These are phyloP conservation scores for Podospora sp. DNA, from an alignment of 495 filamentous ascomycete species.

Conservation along the genomic window DNA sequence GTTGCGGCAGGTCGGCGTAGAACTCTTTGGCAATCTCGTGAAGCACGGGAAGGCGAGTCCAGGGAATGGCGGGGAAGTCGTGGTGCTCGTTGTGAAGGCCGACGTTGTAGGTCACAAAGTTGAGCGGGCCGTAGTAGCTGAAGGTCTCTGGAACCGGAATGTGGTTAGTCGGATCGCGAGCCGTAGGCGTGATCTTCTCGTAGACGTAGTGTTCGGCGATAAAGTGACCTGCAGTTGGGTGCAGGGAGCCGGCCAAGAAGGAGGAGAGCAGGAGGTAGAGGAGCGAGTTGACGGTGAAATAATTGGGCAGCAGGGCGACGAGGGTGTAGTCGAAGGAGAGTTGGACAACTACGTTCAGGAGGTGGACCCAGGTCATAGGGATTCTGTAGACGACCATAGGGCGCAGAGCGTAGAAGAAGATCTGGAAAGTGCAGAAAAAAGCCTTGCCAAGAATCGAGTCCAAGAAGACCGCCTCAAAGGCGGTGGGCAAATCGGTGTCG, in stretches of 20 bases:
- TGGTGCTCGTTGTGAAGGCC: conserved; percentile 98
- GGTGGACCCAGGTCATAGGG: conserved; percentile 83
- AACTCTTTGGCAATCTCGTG: conserved; percentile 87
- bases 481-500: conserved; percentile 94
- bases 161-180: conserved; percentile 60
- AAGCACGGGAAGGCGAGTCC: conserved; percentile 78
- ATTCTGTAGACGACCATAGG: conserved; percentile 93
- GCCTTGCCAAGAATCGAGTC: conserved; percentile 97
- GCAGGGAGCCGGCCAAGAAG: conserved; percentile 90
- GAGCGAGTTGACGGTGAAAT: conserved; percentile 60
- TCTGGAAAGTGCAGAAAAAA: conserved; percentile 99
- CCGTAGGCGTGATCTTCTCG: conserved; percentile 61
- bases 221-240: conserved; percentile 96
- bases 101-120: conserved; percentile 94
- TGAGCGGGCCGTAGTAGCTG: conserved; percentile 93
- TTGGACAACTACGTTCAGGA: conserved; percentile 76
- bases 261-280: conserved; percentile 81
- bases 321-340: conserved; percentile 75
- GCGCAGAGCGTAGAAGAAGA: conserved; percentile 98
- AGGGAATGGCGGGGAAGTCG: conserved; percentile 96
- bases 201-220: conserved; percentile 99
- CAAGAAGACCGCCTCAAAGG: conserved; percentile 88
- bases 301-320: conserved; percentile 45
- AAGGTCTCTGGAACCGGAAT: conserved; percentile 88
- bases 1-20: conserved; percentile 83